Percentiles rank a stretch among this genome's conserved stretches.
Evolutionary conservation across 1,284 basidiomycete genomes (phyloP).

Genomic region (Fomitiporia mediterranea): DNA sequence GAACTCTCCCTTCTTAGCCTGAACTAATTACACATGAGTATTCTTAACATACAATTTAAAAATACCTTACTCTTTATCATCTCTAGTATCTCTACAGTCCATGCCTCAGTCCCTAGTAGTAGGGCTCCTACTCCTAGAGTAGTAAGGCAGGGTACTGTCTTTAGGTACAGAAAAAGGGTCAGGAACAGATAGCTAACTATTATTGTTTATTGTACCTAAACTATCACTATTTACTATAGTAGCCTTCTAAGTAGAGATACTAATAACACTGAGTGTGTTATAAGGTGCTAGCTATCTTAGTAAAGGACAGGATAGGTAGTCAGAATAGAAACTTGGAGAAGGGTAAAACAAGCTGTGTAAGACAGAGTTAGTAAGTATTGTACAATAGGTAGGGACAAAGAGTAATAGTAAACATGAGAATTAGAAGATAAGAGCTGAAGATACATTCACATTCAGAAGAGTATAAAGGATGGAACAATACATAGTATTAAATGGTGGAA

Average conservation of each 20-base stretch:
- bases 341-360: constrained; percentile 3
- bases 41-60: neutral
- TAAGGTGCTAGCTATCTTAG: constrained; percentile 77
- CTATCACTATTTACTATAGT: constrained; percentile 39
- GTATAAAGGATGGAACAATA: neutral
- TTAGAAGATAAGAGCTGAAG: neutral
- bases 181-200: constrained; percentile 36
- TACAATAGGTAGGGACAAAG: neutral
- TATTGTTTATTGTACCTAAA: constrained; percentile 31
- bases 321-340: constrained; percentile 8
- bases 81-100: constrained; percentile 41
- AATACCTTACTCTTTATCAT: constrained; percentile 24
- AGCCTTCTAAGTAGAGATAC: constrained; percentile 58
- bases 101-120: constrained; percentile 36
- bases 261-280: constrained; percentile 49
- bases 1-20: constrained; percentile 34
- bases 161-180: constrained; percentile 47
- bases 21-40: constrained; percentile 15
- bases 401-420: neutral
- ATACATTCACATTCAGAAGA: neutral
- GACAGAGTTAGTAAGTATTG: neutral
- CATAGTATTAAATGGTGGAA: neutral
- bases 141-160: constrained; percentile 51
- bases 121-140: constrained; percentile 70
- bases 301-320: constrained; percentile 13